phyloP scores from a whole-genome alignment of 169 alveolate species.

The Cryptosporidium ryanae region DNA sequence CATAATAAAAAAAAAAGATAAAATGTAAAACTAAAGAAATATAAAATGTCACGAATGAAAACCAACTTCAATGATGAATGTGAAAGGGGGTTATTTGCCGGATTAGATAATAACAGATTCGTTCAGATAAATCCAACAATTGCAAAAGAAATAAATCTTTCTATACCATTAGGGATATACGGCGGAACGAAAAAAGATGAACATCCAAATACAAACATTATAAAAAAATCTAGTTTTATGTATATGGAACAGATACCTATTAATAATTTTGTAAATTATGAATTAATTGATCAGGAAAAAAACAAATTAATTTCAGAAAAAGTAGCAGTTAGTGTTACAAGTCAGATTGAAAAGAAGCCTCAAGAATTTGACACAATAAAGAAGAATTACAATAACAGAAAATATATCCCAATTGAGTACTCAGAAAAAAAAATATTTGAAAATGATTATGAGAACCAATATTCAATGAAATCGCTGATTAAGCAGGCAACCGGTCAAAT shows the following conservation, averaged over 20 bases:
- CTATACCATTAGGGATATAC: slow-evolving; percentile 58
- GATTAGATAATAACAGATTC: slow-evolving; percentile 28
- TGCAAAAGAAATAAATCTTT: slow-evolving; percentile 26
- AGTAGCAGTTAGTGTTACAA: background rate
- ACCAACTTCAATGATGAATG: background rate
- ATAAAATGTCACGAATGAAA: background rate
- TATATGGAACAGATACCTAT: slow-evolving; percentile 48
- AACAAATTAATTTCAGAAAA: background rate
- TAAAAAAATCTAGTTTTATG: slow-evolving; percentile 19
- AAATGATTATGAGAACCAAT: slow-evolving; percentile 13
- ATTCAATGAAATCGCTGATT: slow-evolving; percentile 20
- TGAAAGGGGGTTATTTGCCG: slow-evolving; percentile 13
- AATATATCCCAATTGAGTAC: slow-evolving; percentile 29
- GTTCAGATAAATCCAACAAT: slow-evolving; percentile 29
- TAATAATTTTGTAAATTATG: background rate
- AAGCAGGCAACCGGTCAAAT: slow-evolving; percentile 63
- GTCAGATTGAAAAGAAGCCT: background rate
- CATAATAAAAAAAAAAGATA: background rate
- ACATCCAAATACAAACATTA: background rate
- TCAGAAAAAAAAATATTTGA: slow-evolving; percentile 3
- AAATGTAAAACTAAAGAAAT: background rate
- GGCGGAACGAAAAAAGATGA: slow-evolving; percentile 44
- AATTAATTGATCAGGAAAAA: background rate
- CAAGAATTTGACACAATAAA: slow-evolving; percentile 21
- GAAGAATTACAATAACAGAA: slow-evolving; percentile 17